Percentiles rank a stretch among this genome's conserved stretches.
Conservation (phyloP, 371 early-diverging fungal species). For the Apophysomyces trapeziformis region DNA sequence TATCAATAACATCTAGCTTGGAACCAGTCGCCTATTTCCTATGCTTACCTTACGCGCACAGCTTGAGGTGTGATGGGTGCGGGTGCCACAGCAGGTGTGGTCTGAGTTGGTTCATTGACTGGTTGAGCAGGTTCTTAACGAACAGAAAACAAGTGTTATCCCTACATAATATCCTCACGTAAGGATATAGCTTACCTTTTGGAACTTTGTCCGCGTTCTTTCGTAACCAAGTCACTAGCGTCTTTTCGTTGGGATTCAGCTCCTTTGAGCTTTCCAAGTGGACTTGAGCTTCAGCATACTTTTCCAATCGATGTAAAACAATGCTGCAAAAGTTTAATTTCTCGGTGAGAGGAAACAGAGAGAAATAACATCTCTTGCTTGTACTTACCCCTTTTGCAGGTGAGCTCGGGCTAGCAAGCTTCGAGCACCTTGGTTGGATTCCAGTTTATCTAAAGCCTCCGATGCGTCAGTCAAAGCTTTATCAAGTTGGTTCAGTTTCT, state of each 20-base stretch:
- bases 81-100: background rate
- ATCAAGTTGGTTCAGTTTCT: constrained; percentile 61
- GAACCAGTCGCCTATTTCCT: background rate
- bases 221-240: constrained; percentile 61
- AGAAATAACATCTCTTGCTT: background rate
- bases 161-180: background rate
- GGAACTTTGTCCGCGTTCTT: constrained; percentile 53
- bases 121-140: no score
- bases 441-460: constrained; percentile 58
- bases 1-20: background rate
- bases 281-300: constrained; percentile 56
- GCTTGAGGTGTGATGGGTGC: constrained; percentile 20
- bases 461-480: constrained; percentile 68
- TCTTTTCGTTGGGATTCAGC: constrained; percentile 58
- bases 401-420: constrained; percentile 69
- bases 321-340: constrained; percentile 38
- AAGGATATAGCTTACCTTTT: constrained; percentile 2
- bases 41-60: constrained; percentile 22
- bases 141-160: no score
- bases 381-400: constrained; percentile 61
- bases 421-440: constrained; percentile 52
- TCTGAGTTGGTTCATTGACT: no score
- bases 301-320: constrained; percentile 55
- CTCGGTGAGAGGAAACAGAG: background rate
- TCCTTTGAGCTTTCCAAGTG: constrained; percentile 56